Evolutionary conservation across 331 rosid species (phyloP), one percentile per base, ranked within the genome.

Genomic region (Malus hybrid): DNA sequence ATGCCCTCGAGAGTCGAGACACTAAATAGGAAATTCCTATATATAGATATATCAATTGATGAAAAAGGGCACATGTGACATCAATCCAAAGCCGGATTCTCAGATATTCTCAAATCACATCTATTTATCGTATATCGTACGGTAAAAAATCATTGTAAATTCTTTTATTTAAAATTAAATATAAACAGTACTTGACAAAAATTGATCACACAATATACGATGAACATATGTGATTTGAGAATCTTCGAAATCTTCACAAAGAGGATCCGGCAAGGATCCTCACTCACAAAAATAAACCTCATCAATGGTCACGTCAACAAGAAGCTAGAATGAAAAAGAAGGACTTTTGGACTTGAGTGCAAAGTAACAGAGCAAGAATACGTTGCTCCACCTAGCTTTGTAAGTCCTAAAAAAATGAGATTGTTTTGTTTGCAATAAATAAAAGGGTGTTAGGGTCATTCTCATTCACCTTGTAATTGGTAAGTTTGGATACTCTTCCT

Each of bases 101-200:
- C 0, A n/a, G n/a, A n/a, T n/a, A n/a, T 39, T 0, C 4, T 39
- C 4, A 39, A 39, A 39, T 39, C 1, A 39, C 1, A 39, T 39
- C 0, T 0, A 3, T 6, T 52, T 0, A 16, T 52, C 4, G 4
- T 39, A 39, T 0, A 39, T 39, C 0, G 4, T 39, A 0, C 1
- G 1, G 0, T 39, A 0, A 9, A 0, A 39, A 39, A 39, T 39
- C 0, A 39, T 39, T 39, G 0, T 0, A 39, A 9, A 2, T 39
- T 32, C 0, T 39, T 9, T 39, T 9, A 39, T 2, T 39, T 39
- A 39, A 39, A 39, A 9, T 39, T 39, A 0, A 39, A 39, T 39
- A 39, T 39, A 39, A 39, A 10, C 12, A 9, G 12, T 39, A 9
- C 1, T 0, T 39, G 4, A 39, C 4, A 0, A 39, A 39, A 39